Percentiles rank a stretch among this genome's conserved stretches.
phyloP scores from a whole-genome alignment of 306 rosid species.

The Lotus japonicus region DNA sequence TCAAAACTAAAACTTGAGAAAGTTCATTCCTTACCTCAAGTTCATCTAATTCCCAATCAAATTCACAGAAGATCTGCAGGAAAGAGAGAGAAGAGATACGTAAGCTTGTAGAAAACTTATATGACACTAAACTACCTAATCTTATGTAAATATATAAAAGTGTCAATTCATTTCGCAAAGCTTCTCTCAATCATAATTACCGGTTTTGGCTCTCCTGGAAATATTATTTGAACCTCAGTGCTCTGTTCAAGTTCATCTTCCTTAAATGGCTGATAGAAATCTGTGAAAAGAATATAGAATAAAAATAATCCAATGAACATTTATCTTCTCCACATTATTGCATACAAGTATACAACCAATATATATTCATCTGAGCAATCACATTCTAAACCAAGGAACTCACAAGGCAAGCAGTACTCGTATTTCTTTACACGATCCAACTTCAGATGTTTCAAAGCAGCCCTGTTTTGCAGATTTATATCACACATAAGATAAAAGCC shows the following conservation, averaged over 20 bases:
- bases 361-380: not conserved
- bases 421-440: slow-evolving; percentile 69
- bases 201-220: slow-evolving; percentile 57
- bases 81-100: not conserved
- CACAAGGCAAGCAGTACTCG: slow-evolving; percentile 80
- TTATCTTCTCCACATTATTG: not conserved
- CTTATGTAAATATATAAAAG: not conserved
- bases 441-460: slow-evolving; percentile 75
- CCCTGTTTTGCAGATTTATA: slow-evolving; percentile 33
- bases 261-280: slow-evolving; percentile 70
- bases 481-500: not conserved
- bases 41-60: slow-evolving; percentile 81
- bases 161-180: not conserved
- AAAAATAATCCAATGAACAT: not conserved
- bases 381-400: slow-evolving; percentile 24
- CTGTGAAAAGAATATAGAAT: slow-evolving; percentile 25
- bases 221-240: slow-evolving; percentile 65
- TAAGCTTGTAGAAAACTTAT: not conserved
- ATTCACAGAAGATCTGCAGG: slow-evolving; percentile 58
- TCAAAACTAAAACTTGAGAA: not conserved
- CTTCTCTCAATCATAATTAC: slow-evolving; percentile 27
- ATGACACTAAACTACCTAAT: not conserved
- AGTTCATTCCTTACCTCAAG: slow-evolving; percentile 48
- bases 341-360: not conserved
- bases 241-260: slow-evolving; percentile 78